Base-by-base conservation (phyloP, 2,329 filamentous ascomycete species). In the Orbilia ellipsospora region DNA sequence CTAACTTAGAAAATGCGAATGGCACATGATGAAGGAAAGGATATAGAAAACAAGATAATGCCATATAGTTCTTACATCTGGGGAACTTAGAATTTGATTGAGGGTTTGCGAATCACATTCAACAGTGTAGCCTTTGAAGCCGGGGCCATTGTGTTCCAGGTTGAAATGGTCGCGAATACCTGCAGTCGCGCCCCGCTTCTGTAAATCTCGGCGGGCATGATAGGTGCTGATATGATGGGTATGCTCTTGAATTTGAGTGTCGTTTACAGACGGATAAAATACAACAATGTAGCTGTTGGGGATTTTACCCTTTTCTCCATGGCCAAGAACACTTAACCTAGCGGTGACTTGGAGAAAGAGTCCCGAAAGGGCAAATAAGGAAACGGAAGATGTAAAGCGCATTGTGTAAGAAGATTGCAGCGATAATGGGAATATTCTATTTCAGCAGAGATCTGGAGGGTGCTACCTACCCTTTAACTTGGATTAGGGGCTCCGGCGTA, bases 271-370 rank as follows among this genome's bases (percentile, higher is more conserved):
- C 1, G 48, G 40, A 81, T 89, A 88, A 83, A 89, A 90, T 70
- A 90, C 88, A 65, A 90, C 88, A 77, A 90, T 90, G 81, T 89
- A 90, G 57, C 84, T 83, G 82, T 87, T 85, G 42, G 86, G 82
- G 56, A 90, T 85, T 72, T 86, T 81, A 78, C 88, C 51, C 31
- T 40, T 13, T 4, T 4, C 18, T 23, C 56, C 56, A 60, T 28
- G 28, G 26, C 56, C 48, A 31, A 69, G n/a, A 40, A 69, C 56
- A 2, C 18, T 23, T 26, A 62, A 51, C 4, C 45, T 31, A n/a
- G 65, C 65, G 6, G 65, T 31, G 2, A 50, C 65, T 48, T 62
- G 55, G 45, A 61, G 55, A 20, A 69, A 44, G 20, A 69, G 48
- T 8, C 56, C 55, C 45, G 36, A 55, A 18, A 69, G 65, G 31